phyloP scores from a whole-genome alignment of 1,139 yeast species.

The Tardiomyces blankii region DNA sequence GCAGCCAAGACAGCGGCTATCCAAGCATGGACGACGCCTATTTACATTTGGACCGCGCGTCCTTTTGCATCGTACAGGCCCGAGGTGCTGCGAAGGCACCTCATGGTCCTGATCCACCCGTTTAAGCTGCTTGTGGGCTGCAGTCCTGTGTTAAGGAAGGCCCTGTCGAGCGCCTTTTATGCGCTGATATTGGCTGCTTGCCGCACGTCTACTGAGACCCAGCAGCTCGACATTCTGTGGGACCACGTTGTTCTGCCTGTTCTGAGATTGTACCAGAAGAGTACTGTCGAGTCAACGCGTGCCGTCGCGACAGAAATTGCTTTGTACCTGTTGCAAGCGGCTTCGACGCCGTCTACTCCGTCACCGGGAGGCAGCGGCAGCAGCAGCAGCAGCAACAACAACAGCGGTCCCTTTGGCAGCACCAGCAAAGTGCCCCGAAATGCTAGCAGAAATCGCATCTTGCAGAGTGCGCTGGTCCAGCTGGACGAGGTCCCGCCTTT shows the following conservation, averaged over 20 bases:
- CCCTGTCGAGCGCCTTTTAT: background rate
- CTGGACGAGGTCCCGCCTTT: background rate
- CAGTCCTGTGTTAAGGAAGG: background rate
- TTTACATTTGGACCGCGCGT: constrained; percentile 2
- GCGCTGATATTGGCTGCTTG: background rate
- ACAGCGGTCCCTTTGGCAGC: background rate
- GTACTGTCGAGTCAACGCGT: background rate
- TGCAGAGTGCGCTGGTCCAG: background rate
- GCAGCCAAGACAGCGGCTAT: constrained; percentile 4
- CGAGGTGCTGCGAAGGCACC: constrained; percentile 1
- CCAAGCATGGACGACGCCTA: constrained; percentile 5
- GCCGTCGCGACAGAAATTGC: background rate
- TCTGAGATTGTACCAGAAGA: background rate
- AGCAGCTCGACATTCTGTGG: background rate
- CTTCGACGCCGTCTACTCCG: background rate
- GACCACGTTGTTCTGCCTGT: background rate
- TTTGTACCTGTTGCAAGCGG: background rate
- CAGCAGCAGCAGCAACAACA: background rate
- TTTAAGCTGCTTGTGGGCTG: constrained; percentile 1
- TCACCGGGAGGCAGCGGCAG: background rate
- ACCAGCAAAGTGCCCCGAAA: background rate
- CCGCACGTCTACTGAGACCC: background rate
- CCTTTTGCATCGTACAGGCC: constrained; percentile 4
- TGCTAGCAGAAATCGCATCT: background rate
- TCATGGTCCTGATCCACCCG: constrained; percentile 4